Evolutionary conservation across 1,139 yeast genomes (phyloP), one percentile per base, ranked within the genome.

Genomic region (Yamadazyma spencermartinsiae): DNA sequence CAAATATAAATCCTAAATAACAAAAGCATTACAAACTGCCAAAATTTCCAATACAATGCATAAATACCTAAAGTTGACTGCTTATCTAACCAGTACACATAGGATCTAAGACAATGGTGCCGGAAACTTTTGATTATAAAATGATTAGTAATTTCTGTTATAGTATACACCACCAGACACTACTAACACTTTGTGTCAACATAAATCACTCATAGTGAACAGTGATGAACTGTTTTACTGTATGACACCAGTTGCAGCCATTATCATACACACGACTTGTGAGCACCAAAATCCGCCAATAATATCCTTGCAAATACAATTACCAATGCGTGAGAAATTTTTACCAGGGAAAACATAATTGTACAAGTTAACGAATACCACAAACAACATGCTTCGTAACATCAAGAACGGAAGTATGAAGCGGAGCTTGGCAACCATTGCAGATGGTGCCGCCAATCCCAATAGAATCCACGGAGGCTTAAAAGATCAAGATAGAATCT

Each of bases 401-500:
- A 41, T 50, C 32, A 48, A 44, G 45, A 41, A 43, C 42, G 21
- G 17, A 4, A 16, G n/a, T 10, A 17, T 29, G 9, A 29, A 29
- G 21, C 68, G 74, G 54, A 51, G 63, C 28, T 64, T 70, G 51
- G 76, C 76, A 31, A 69, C 75, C 38, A 62, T 60, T 37, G 74
- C 74, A 25, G 76, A 69, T 50, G 62, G 69, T 31, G 73, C 73
- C 14, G 66, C 75, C 41, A 70, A 62, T 45, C 82, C 83, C 23
- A 76, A 81, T 54, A 68, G 84, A 53, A 65, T 72, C 18, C 81
- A 84, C 54, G 95, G 95, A 23, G 90, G 89, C 10, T 74, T 86
- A 48, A 74, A 75, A 53, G 95, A 86, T 65, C 82, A 79, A 59
- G 95, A 86, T 65, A 81, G 95, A 54, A 86, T 86, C 50, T 86